A percentile compares a stretch with the other conserved stretches of the same genome.
phyloP scores from a whole-genome alignment of 768 basidiomycete genomes.

The Podaxis sp. region DNA sequence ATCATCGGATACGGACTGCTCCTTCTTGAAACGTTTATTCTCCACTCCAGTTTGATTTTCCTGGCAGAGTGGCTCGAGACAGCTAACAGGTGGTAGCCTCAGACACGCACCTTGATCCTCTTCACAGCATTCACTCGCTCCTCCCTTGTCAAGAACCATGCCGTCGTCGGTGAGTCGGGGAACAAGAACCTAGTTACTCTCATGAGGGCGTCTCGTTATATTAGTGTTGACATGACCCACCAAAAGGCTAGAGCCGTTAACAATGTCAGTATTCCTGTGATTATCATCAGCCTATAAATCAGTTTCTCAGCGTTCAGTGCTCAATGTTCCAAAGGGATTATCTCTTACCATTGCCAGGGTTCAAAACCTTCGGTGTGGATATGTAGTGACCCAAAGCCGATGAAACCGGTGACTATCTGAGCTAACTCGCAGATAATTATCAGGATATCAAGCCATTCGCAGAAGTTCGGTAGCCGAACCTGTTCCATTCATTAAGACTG shows the following conservation, averaged over 20 bases:
- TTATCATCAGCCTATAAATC: slow-evolving; percentile 59
- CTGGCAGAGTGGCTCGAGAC: slow-evolving; percentile 26
- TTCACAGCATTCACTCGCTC: slow-evolving; percentile 64
- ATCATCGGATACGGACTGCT: slow-evolving; percentile 53
- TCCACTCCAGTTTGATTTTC: slow-evolving; percentile 81
- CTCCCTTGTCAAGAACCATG: slow-evolving; percentile 70
- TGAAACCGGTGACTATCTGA: slow-evolving; percentile 69
- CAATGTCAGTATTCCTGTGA: slow-evolving; percentile 62
- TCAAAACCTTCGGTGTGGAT: slow-evolving; percentile 56
- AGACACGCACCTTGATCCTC: slow-evolving; percentile 53
- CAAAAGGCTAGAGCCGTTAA: slow-evolving; percentile 53
- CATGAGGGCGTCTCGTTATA: not conserved
- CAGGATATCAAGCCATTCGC: not conserved
- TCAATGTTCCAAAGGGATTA: not conserved
- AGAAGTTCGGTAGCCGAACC: slow-evolving; percentile 34
- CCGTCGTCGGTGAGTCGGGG: slow-evolving; percentile 73
- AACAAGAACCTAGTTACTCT: slow-evolving; percentile 53
- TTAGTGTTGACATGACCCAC: slow-evolving; percentile 31
- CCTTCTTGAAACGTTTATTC: slow-evolving; percentile 78
- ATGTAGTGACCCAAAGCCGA: slow-evolving; percentile 64
- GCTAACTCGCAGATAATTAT: slow-evolving; percentile 35
- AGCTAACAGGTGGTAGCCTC: not conserved
- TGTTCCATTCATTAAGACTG: slow-evolving; percentile 76
- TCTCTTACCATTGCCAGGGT: slow-evolving; percentile 73
- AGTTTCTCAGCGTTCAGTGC: not conserved